Conservation (phyloP, 2,329 filamentous ascomycete species). For the Microthyrium microscopicum region DNA sequence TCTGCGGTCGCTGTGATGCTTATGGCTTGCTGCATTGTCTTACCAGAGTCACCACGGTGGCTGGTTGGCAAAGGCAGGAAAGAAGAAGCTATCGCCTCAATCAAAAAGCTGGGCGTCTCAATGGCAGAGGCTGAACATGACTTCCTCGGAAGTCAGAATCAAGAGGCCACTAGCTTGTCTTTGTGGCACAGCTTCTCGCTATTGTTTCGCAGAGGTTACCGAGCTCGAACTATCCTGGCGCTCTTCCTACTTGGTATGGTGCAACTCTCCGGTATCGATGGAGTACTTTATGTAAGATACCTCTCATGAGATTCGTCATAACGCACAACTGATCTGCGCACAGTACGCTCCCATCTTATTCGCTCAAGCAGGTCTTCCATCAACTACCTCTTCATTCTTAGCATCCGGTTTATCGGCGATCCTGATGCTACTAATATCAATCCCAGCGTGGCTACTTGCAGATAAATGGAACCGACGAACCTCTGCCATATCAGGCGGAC, state of each 20-base stretch:
- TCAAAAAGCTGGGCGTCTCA: conserved; percentile 11
- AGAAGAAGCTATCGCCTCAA: conserved; percentile 24
- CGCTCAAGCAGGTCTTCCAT: conserved; percentile 36
- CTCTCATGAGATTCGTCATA: background rate
- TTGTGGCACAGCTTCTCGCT: conserved; percentile 11
- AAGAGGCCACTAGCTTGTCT: conserved; percentile 11
- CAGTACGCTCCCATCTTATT: conserved; percentile 44
- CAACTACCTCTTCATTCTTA: conserved; percentile 35
- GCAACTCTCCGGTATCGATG: conserved; percentile 46
- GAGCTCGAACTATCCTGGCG: conserved; percentile 32
- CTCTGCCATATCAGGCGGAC: conserved; percentile 37
- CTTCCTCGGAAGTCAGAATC: conserved; percentile 19
- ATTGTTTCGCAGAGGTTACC: conserved; percentile 14
- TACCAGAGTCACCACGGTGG: conserved; percentile 44
- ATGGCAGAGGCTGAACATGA: conserved; percentile 31
- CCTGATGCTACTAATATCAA: conserved; percentile 35
- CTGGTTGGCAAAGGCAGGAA: conserved; percentile 31
- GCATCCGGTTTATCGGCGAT: conserved; percentile 42
- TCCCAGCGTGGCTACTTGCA: conserved; percentile 36
- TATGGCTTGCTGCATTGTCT: conserved; percentile 22
- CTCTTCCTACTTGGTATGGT: conserved; percentile 42
- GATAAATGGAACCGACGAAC: conserved; percentile 39
- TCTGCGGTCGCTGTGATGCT: conserved; percentile 25
- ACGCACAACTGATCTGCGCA: background rate
- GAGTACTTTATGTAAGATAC: conserved; percentile 38